A percentile compares a stretch with the other conserved stretches of the same genome.
phyloP scores from a whole-genome alignment of 2,329 filamentous ascomycete genomes.

The Ophiosphaerella herpotricha region DNA sequence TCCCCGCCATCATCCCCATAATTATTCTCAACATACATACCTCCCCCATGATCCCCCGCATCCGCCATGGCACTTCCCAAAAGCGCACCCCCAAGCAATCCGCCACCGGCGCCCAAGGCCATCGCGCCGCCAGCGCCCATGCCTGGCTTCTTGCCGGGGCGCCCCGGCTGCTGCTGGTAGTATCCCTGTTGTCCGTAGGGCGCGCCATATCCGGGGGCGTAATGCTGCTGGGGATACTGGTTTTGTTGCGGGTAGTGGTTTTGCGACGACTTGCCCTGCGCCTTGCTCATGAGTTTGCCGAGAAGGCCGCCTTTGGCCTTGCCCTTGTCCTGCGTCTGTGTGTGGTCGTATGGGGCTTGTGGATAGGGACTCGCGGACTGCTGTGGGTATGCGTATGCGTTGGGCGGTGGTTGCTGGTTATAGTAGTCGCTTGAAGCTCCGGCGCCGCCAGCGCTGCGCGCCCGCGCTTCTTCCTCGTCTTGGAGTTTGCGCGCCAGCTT shows the following conservation, averaged over 20 bases:
- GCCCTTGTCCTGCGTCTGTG: slow-evolving; percentile 33
- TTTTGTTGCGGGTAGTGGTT: slow-evolving; percentile 38
- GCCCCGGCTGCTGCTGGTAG: slow-evolving; percentile 40
- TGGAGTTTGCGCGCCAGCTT: slow-evolving; percentile 76
- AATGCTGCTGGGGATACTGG: slow-evolving; percentile 26
- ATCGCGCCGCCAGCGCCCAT: slow-evolving; percentile 75
- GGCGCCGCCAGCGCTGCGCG: slow-evolving; percentile 39
- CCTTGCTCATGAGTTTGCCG: slow-evolving; percentile 59
- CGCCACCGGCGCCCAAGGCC: slow-evolving; percentile 79
- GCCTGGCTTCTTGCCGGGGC: slow-evolving; percentile 29
- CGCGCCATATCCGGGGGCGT: slow-evolving; percentile 28
- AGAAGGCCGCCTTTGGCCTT: slow-evolving; percentile 53
- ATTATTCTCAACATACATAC: slow-evolving; percentile 23
- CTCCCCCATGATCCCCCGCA: slow-evolving; percentile 37
- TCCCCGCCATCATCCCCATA: slow-evolving; percentile 27
- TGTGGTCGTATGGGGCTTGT: slow-evolving; percentile 14
- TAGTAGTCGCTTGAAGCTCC: slow-evolving; percentile 58
- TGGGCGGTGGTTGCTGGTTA: slow-evolving; percentile 13
- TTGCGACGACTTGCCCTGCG: slow-evolving; percentile 40
- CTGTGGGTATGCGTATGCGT: slow-evolving; percentile 6
- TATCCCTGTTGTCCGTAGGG: slow-evolving; percentile 23
- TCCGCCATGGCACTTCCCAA: slow-evolving; percentile 67
- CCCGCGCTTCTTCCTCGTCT: slow-evolving; percentile 76
- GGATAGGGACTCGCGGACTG: slow-evolving; percentile 26
- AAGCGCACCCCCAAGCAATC: slow-evolving; percentile 76